Evolutionary conservation across 805 yeast species (phyloP), one percentile per base, ranked within the genome.

Genomic region (Ogataea haglerorum): DNA sequence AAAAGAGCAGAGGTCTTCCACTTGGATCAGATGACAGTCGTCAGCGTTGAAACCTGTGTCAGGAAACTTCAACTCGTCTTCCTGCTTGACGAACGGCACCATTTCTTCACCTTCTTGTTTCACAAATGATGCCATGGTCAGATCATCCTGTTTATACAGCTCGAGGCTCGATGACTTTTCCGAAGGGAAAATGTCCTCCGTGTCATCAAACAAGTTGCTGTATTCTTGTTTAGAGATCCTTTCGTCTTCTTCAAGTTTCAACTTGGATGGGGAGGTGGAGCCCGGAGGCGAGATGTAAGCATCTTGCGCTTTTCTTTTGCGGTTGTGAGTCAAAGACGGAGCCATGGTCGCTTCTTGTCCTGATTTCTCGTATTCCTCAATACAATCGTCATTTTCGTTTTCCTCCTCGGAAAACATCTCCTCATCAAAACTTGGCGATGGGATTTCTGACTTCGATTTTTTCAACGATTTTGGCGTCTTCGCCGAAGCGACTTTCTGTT

Each of bases 1-100:
- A 61, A 56, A 58, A 50, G 59, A 57, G 49, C 61, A 53, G 51
- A 54, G 58, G 54, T 51, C 57, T 42, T 56, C 60, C 57, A 59
- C 53, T 46, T 41, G 45, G 38, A 39, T 49, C 28, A 28, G 42
- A 36, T 45, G 52, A 40, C 34, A 43, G 26, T 48, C 47, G 34
- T 46, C 46, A 19, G 37, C 33, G 33, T 42, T 36, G 42, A 39
- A 44, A 9, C 28, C 33, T 16, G 46, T 18, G 16, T 40, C 51
- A 10, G 52, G 47, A 16, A 45, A 35, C 38, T 48, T 49, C 7
- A 41, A 36, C 14, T 46, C 50, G 41, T 38, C 45, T 38, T 39
- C 46, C 28, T 40, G 38, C 26, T 45, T 46, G 9, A 43, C 36
- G 14, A 36, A 36, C 9, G 43, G 37, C 28, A 32, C 37, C 37